Percentiles rank a stretch among this genome's conserved stretches.
These are phyloP conservation scores for Fusarium tjaetaba DNA, from an alignment of 2,329 filamentous ascomycete genomes.

Conservation along the genomic window DNA sequence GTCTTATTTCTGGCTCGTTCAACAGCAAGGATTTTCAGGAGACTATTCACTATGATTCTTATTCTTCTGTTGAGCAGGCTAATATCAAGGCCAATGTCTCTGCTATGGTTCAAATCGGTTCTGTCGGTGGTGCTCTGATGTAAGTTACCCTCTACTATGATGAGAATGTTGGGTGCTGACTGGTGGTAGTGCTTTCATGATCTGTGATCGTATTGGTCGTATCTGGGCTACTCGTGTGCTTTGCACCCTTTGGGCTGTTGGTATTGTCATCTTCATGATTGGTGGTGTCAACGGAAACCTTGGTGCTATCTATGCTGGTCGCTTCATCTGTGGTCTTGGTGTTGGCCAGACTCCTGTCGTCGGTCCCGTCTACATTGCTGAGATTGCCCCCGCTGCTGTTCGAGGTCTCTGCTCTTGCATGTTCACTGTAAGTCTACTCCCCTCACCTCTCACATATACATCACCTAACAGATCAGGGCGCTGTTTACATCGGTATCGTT, in stretches of 20 bases:
- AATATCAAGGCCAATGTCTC: conserved; percentile 81
- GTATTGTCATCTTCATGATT: conserved; percentile 68
- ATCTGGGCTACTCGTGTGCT: conserved; percentile 70
- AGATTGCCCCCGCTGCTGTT: conserved; percentile 74
- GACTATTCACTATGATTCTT: conserved; percentile 66
- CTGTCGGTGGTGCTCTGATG: conserved; percentile 74
- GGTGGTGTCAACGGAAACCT: conserved; percentile 61
- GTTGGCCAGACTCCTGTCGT: conserved; percentile 75
- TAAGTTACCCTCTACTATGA: conserved; percentile 36
- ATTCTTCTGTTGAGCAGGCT: conserved; percentile 63
- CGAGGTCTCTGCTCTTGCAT: conserved; percentile 76
- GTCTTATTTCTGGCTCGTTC: conserved; percentile 78
- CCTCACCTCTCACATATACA: fast-evolving
- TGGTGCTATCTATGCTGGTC: conserved; percentile 69
- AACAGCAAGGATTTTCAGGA: conserved; percentile 71
- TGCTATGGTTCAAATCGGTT: conserved; percentile 84
- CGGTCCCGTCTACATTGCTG: conserved; percentile 76
- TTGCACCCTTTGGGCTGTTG: conserved; percentile 66
- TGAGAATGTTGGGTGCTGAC: background rate
- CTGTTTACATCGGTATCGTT: conserved; percentile 80
- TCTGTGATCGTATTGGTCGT: conserved; percentile 70
- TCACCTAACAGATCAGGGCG: conserved; percentile 40
- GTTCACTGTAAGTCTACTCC: conserved; percentile 46
- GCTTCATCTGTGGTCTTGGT: conserved; percentile 73
- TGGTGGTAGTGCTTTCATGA: conserved; percentile 61